Conservation (phyloP, 257 asterid species). For the Apocynum venetum region DNA sequence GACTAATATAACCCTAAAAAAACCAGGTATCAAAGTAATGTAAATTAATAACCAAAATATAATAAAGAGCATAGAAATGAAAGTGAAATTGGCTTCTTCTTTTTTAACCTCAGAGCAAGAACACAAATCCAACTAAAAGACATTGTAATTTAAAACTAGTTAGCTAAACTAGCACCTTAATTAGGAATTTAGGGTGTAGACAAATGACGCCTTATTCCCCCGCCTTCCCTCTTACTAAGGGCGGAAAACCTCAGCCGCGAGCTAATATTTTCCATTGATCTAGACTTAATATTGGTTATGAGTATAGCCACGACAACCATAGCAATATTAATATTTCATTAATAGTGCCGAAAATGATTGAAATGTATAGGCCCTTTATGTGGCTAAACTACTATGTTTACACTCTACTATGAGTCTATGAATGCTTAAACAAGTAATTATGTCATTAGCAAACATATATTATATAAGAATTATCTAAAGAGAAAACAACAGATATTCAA, state of each 20-base stretch:
- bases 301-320: background rate
- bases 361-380: constrained; percentile 9
- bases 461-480: background rate
- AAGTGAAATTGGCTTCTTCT: no score
- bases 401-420: background rate
- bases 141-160: no score
- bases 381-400: constrained; percentile 3
- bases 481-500: background rate
- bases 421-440: constrained; percentile 6
- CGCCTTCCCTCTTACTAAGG: background rate
- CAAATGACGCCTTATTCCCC: no score
- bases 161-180: no score
- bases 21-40: no score
- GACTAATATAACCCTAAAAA: no score
- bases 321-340: background rate
- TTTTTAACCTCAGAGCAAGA: no score
- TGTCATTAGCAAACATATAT: constrained; percentile 6
- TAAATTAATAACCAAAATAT: no score
- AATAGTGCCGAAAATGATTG: background rate
- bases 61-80: no score
- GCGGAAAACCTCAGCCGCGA: background rate
- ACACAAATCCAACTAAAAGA: no score
- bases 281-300: background rate
- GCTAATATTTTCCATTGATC: background rate
- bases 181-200: no score